Conservation (phyloP, 2,329 filamentous ascomycete genomes). For the Monilinia fructigena region DNA sequence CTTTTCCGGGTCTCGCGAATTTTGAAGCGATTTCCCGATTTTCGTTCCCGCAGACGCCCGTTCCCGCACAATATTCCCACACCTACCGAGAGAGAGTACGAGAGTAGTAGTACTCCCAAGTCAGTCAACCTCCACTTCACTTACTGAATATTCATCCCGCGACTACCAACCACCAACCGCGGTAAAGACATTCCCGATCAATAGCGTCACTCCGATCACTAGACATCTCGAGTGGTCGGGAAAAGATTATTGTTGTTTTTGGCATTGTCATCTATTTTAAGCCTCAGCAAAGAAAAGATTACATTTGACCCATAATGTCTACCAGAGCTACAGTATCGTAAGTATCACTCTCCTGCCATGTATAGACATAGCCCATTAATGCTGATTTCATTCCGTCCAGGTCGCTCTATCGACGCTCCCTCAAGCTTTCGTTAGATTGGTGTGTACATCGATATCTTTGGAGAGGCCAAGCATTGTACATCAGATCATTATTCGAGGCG, state of each 20-base stretch:
- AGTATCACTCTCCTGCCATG: constrained; percentile 21
- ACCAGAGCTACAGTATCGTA: constrained; percentile 41
- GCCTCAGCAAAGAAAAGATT: constrained; percentile 5
- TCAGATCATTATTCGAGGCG: constrained; percentile 90
- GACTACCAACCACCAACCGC: constrained; percentile 13
- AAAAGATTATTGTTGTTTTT: neutral
- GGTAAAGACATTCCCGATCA: constrained; percentile 6
- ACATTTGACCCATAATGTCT: constrained; percentile 35
- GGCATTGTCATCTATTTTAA: neutral
- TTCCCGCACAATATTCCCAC: constrained; percentile 13
- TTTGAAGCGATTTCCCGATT: constrained; percentile 18
- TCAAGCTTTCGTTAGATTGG: constrained; percentile 96
- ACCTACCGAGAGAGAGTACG: neutral
- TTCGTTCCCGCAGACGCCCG: constrained; percentile 14
- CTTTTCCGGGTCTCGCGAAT: constrained; percentile 23
- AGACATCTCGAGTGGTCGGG: neutral
- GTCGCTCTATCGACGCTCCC: constrained; percentile 83
- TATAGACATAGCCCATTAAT: neutral
- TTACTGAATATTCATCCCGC: constrained; percentile 17
- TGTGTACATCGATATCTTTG: constrained; percentile 88
- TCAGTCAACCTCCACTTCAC: constrained; percentile 22
- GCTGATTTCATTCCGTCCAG: constrained; percentile 41
- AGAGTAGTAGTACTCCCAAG: neutral
- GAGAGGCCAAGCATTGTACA: constrained; percentile 95
- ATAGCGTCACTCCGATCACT: constrained; percentile 9